A percentile compares a stretch with the other conserved stretches of the same genome.
Conservation (phyloP, 73 alveolate species). For the Uronychia binucleata region DNA sequence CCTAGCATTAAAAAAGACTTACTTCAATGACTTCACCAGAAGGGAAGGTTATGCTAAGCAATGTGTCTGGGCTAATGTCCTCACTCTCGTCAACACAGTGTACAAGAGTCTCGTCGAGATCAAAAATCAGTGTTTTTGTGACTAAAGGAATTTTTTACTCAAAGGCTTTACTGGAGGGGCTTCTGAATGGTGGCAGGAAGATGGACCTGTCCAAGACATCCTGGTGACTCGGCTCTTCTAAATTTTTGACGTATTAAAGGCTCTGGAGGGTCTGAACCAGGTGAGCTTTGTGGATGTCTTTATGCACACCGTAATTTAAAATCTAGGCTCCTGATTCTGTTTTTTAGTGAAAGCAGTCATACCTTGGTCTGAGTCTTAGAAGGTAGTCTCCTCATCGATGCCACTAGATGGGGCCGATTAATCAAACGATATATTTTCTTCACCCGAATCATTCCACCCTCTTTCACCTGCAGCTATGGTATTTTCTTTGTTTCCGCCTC, state of each 20-base stretch:
- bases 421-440: too few species aligned
- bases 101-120: constrained; percentile 57
- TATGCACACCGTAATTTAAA: background rate
- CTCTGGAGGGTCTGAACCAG: constrained; percentile 27
- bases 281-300: constrained; percentile 44
- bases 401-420: too few species aligned
- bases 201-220: background rate
- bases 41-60: constrained; percentile 51
- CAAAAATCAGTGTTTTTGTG: constrained; percentile 62
- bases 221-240: background rate
- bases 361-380: too few species aligned
- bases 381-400: too few species aligned
- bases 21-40: constrained; percentile 51
- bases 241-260: constrained; percentile 9
- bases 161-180: background rate
- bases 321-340: too few species aligned
- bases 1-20: too few species aligned
- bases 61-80: constrained; percentile 43
- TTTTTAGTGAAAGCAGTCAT: too few species aligned
- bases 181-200: background rate
- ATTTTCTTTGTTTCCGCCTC: too few species aligned
- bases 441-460: too few species aligned
- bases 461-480: too few species aligned
- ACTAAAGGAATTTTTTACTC: too few species aligned
- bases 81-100: constrained; percentile 57